These are phyloP conservation scores for Darksidea phi DNA, from an alignment of 495 filamentous ascomycete species.

Conservation along the genomic window DNA sequence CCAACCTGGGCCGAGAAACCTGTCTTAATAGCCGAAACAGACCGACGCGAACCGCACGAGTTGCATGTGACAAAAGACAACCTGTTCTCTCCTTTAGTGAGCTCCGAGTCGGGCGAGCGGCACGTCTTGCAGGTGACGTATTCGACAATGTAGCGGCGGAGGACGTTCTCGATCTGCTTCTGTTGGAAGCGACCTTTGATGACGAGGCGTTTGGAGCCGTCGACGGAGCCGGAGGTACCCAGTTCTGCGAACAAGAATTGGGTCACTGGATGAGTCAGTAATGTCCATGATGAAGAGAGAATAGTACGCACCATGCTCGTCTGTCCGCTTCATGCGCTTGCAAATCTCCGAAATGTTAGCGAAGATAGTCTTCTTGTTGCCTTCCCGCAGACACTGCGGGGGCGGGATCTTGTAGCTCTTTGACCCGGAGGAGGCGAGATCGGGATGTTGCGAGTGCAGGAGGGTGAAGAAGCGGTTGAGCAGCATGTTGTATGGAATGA, in stretches of 20 bases:
- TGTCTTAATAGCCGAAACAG: conserved; percentile 96
- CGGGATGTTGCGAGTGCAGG: conserved; percentile 88
- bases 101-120: conserved; percentile 87
- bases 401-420: conserved; percentile 98
- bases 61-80: conserved; percentile 82
- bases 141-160: conserved; percentile 94
- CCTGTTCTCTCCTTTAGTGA: conserved; percentile 98
- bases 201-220: conserved; percentile 87
- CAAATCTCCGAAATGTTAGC: conserved; percentile 94
- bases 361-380: conserved; percentile 99
- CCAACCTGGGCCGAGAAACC: conserved; percentile 98
- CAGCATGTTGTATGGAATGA: conserved; percentile 80
- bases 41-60: conserved; percentile 85
- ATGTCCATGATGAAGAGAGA: too few species aligned
- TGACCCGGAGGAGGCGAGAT: conserved; percentile 79
- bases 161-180: conserved; percentile 94
- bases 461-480: conserved; percentile 89
- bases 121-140: conserved; percentile 99
- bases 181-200: conserved; percentile 99
- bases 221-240: conserved; percentile 91
- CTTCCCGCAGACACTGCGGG: conserved; percentile 98
- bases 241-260: conserved; percentile 96
- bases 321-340: conserved; percentile 93
- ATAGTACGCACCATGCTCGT: conserved; percentile 63
- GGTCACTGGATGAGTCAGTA: conserved; percentile 55